Conservation (phyloP, 2,329 filamentous ascomycete genomes). For the Fusarium sp. region DNA sequence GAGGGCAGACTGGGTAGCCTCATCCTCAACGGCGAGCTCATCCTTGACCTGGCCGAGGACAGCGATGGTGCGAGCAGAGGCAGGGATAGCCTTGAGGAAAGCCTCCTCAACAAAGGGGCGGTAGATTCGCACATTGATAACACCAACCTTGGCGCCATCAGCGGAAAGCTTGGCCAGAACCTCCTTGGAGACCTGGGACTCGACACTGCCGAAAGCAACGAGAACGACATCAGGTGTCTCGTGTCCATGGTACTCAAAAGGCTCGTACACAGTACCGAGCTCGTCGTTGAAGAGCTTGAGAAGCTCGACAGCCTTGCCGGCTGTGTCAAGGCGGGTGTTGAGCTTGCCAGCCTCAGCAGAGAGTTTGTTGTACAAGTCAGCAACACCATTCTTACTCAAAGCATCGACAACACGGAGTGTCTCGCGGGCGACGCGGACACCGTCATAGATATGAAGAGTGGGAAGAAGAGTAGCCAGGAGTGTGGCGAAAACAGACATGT, state of each 20-base stretch:
- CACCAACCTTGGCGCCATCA: conserved; percentile 82
- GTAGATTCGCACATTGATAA: conserved; percentile 92
- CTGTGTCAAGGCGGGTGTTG: conserved; percentile 76
- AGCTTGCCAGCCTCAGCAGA: conserved; percentile 69
- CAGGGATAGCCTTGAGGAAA: conserved; percentile 84
- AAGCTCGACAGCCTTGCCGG: conserved; percentile 77
- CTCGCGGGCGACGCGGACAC: conserved; percentile 83
- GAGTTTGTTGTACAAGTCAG: conserved; percentile 75
- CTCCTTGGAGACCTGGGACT: conserved; percentile 86
- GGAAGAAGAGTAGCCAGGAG: conserved; percentile 81
- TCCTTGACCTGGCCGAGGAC: conserved; percentile 90
- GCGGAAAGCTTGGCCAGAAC: conserved; percentile 78
- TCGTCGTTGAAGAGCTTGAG: conserved; percentile 85
- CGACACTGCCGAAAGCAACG: conserved; percentile 91
- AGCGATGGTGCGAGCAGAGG: conserved; percentile 78
- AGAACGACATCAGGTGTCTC: conserved; percentile 81
- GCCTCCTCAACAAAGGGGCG: conserved; percentile 95
- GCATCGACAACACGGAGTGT: conserved; percentile 84
- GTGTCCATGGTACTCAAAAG: conserved; percentile 95
- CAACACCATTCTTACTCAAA: conserved; percentile 77
- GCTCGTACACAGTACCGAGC: conserved; percentile 90
- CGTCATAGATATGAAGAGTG: conserved; percentile 90
- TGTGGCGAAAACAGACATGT: conserved; percentile 92
- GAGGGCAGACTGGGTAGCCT: conserved; percentile 82
- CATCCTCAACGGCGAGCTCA: conserved; percentile 77